Evolutionary conservation across 805 yeast genomes (phyloP).

Genomic region (Brettanomyces sp.): DNA sequence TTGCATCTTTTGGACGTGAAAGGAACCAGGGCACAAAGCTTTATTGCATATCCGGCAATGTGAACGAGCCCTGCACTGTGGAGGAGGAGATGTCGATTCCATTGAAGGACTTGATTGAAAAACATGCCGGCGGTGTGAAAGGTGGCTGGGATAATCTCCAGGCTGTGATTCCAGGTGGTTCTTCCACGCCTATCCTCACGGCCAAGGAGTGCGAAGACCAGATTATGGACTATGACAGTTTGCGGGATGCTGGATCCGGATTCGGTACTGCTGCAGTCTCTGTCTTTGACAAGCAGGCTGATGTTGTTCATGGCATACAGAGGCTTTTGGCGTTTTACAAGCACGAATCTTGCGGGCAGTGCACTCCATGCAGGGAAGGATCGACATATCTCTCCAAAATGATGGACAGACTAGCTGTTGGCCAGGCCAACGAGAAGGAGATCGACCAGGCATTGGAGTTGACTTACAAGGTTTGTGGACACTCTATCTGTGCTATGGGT

Average conservation of each 20-base stretch:
- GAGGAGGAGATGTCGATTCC: slow-evolving; percentile 94
- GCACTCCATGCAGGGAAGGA: slow-evolving; percentile 93
- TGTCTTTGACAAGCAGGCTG: slow-evolving; percentile 82
- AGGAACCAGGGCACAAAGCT: slow-evolving; percentile 78
- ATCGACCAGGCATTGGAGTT: slow-evolving; percentile 80
- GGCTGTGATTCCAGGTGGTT: slow-evolving; percentile 87
- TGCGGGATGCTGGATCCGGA: slow-evolving; percentile 78
- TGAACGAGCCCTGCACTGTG: slow-evolving; percentile 85
- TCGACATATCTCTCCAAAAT: slow-evolving; percentile 76
- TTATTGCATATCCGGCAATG: slow-evolving; percentile 83
- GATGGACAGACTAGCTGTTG: slow-evolving; percentile 73
- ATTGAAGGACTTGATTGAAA: slow-evolving; percentile 70
- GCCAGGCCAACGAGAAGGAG: slow-evolving; percentile 74
- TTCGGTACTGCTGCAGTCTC: slow-evolving; percentile 90
- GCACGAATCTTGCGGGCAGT: slow-evolving; percentile 92
- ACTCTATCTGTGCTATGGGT: slow-evolving; percentile 86
- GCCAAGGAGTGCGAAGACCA: slow-evolving; percentile 57
- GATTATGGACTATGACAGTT: slow-evolving; percentile 82
- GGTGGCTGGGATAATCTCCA: slow-evolving; percentile 91
- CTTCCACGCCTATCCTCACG: slow-evolving; percentile 77
- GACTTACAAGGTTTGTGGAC: slow-evolving; percentile 83
- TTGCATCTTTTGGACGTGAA: slow-evolving; percentile 74
- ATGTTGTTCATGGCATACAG: slow-evolving; percentile 77
- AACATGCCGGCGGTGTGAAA: slow-evolving; percentile 82
- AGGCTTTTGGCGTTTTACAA: slow-evolving; percentile 76